A percentile compares a stretch with the other conserved stretches of the same genome.
Conservation (phyloP, 345 rosid genomes). For the Laguncularia racemosa region DNA sequence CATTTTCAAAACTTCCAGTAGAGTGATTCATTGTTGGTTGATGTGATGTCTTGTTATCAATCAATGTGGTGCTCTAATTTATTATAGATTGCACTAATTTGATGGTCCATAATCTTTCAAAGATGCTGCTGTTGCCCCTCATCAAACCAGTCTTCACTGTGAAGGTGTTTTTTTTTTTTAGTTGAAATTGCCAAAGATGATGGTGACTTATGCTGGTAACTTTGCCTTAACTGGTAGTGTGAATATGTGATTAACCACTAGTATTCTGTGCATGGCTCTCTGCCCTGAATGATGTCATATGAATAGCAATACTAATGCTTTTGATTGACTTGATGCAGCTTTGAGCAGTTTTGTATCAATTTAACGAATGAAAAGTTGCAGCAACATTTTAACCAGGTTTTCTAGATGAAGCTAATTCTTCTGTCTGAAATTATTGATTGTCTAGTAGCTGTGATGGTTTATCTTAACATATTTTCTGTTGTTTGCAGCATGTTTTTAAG, state of each 20-base stretch:
- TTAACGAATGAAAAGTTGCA: constrained; percentile 98
- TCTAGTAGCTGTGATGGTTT: too few relatives aligned
- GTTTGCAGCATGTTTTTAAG: constrained; percentile 86
- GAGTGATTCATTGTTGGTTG: too few relatives aligned
- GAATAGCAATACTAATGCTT: too few relatives aligned
- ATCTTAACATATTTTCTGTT: too few relatives aligned
- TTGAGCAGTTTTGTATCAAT: constrained; percentile 98
- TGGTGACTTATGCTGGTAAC: too few relatives aligned
- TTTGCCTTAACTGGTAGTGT: not conserved
- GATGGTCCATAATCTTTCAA: not conserved
- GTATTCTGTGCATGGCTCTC: not conserved
- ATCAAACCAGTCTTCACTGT: not conserved
- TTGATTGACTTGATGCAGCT: constrained; percentile 29
- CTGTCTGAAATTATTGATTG: too few relatives aligned
- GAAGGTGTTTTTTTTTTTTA: too few relatives aligned
- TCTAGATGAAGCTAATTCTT: not conserved
- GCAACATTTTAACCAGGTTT: constrained; percentile 98
- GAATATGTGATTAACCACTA: not conserved
- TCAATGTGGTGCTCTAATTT: too few relatives aligned
- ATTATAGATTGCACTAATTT: not conserved
- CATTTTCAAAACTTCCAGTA: too few relatives aligned
- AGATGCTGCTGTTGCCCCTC: not conserved
- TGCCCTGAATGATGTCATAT: not conserved
- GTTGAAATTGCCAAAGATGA: too few relatives aligned
- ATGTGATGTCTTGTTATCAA: too few relatives aligned